A percentile compares a stretch with the other conserved stretches of the same genome.
Evolutionary conservation across 2,329 filamentous ascomycete genomes (phyloP).

Genomic region (Ophiostoma ulmi): DNA sequence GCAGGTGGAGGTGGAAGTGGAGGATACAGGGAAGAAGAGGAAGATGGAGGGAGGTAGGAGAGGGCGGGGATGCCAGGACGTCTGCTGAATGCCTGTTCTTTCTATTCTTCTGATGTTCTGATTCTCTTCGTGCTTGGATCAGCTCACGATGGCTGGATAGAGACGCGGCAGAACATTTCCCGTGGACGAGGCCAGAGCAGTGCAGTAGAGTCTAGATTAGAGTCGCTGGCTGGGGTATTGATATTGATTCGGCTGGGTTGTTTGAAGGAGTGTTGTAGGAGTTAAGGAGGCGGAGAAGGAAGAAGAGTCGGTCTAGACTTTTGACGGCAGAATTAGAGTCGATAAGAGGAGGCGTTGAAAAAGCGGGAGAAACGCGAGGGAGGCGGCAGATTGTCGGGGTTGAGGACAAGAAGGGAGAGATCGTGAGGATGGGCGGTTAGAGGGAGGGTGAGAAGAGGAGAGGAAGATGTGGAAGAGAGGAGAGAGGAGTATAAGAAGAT

Average conservation of each 20-base stretch:
- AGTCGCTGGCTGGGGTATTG: neutral
- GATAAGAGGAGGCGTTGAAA: neutral
- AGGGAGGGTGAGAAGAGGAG: neutral
- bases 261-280: neutral
- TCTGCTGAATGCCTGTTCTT: neutral
- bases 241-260: neutral
- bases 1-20: neutral
- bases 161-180: constrained; percentile 21
- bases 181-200: neutral
- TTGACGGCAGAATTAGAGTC: neutral
- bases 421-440: neutral
- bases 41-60: neutral
- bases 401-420: constrained; percentile 9
- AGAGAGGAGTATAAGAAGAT: neutral
- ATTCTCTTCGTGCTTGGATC: neutral
- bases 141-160: constrained; percentile 18
- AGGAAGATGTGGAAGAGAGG: neutral
- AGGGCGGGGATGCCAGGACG: neutral
- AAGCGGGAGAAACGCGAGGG: neutral
- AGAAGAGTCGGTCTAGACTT: neutral
- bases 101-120: neutral
- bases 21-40: neutral
- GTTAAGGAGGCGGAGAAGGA: neutral
- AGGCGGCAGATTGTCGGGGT: neutral
- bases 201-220: neutral